Percentiles rank a stretch among this genome's conserved stretches.
phyloP scores from a whole-genome alignment of 2,329 filamentous ascomycete species.

The Pseudogymnoascus sp. region DNA sequence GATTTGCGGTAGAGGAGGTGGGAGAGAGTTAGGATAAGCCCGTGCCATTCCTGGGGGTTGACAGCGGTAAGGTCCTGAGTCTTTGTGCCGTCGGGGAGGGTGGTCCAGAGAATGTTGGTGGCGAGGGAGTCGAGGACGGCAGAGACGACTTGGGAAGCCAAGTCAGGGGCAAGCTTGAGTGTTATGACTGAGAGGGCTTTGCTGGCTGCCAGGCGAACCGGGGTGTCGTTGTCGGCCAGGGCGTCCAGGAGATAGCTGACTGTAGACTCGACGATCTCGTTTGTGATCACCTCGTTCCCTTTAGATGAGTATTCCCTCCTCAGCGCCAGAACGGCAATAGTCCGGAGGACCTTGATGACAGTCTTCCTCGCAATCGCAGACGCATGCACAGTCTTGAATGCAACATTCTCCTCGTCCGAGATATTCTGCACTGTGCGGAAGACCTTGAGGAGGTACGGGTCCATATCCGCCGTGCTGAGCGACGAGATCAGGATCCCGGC shows the following conservation, averaged over 20 bases:
- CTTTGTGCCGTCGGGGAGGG: constrained; percentile 30
- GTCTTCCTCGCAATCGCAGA: constrained; percentile 77
- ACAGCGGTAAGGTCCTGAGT: constrained; percentile 63
- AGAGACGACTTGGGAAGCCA: constrained; percentile 82
- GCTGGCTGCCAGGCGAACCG: constrained; percentile 81
- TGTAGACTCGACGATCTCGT: constrained; percentile 63
- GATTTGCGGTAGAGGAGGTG: constrained; percentile 82
- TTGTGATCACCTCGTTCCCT: constrained; percentile 15
- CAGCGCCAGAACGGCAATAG: constrained; percentile 61
- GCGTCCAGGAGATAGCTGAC: constrained; percentile 75
- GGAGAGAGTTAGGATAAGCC: constrained; percentile 76
- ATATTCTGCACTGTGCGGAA: constrained; percentile 59
- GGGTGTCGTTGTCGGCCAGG: constrained; percentile 81
- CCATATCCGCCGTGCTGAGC: constrained; percentile 67
- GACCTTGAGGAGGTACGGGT: constrained; percentile 55
- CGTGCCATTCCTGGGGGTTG: constrained; percentile 83
- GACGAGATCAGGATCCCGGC: constrained; percentile 64
- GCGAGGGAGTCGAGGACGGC: constrained; percentile 68
- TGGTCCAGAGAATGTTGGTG: constrained; percentile 49
- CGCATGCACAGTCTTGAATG: constrained; percentile 50
- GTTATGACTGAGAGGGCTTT: constrained; percentile 87
- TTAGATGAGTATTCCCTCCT: constrained; percentile 36
- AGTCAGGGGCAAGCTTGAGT: constrained; percentile 67
- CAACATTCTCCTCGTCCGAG: constrained; percentile 41
- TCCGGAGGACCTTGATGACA: constrained; percentile 76